These are phyloP conservation scores for Colletotrichum trifolii DNA, from an alignment of 2,329 filamentous ascomycete genomes.

Conservation along the genomic window DNA sequence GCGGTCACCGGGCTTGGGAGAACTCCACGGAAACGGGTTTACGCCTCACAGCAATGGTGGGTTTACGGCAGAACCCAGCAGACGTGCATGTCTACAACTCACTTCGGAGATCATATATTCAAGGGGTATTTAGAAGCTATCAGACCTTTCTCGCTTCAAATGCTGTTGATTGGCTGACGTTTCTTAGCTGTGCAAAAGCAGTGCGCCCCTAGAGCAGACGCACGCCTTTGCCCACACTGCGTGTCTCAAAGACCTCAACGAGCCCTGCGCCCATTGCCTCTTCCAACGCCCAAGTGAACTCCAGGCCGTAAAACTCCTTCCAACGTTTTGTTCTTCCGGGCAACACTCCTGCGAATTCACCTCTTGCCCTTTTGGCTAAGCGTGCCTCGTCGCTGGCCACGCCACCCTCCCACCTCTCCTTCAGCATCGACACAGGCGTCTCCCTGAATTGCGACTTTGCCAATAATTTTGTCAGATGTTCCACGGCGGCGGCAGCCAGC, in stretches of 20 bases:
- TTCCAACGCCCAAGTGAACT: slow-evolving; percentile 77
- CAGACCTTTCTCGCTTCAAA: slow-evolving; percentile 9
- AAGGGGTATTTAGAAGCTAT: slow-evolving; percentile 8
- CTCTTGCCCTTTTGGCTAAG: slow-evolving; percentile 61
- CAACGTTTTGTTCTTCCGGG: slow-evolving; percentile 75
- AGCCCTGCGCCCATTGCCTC: slow-evolving; percentile 77
- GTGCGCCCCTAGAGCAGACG: slow-evolving; percentile 50
- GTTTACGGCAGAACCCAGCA: background rate
- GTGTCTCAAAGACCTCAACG: slow-evolving; percentile 80
- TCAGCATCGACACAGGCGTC: slow-evolving; percentile 69
- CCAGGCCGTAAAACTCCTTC: slow-evolving; percentile 75
- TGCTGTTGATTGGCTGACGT: background rate
- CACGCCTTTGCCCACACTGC: slow-evolving; percentile 77
- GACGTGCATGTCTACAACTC: too few relatives aligned
- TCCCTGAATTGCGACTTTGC: slow-evolving; percentile 70
- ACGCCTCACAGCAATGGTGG: slow-evolving; percentile 2
- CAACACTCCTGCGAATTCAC: slow-evolving; percentile 67
- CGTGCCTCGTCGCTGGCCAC: slow-evolving; percentile 58
- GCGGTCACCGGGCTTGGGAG: slow-evolving; percentile 3
- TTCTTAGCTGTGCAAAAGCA: too few relatives aligned
- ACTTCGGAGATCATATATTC: background rate
- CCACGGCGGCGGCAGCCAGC: slow-evolving; percentile 69
- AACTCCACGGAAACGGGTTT: slow-evolving; percentile 13
- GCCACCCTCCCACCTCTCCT: slow-evolving; percentile 78
- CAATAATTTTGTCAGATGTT: slow-evolving; percentile 70